Conservation (phyloP, 805 yeast genomes). For the Starmerella geochares region DNA sequence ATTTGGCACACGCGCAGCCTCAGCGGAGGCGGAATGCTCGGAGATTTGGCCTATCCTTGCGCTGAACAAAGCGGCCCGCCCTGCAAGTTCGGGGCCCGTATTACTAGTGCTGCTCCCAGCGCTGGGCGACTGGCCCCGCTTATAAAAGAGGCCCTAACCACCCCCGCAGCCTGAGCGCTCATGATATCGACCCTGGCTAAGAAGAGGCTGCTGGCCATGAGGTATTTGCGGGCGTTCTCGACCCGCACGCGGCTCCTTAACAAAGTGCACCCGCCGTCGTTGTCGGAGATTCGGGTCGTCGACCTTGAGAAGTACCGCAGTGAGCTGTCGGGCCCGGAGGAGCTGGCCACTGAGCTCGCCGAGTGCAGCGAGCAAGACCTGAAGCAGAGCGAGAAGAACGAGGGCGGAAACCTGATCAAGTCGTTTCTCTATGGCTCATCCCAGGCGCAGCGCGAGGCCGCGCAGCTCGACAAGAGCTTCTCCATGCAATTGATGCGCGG, state of each 20-base stretch:
- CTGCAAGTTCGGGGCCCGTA: too few species aligned
- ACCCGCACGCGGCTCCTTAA: background rate
- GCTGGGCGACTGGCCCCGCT: background rate
- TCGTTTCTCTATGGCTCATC: conserved; percentile 35
- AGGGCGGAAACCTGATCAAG: conserved; percentile 27
- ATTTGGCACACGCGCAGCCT: too few species aligned
- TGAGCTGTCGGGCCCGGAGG: conserved; percentile 21
- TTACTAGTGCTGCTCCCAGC: too few species aligned
- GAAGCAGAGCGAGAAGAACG: background rate
- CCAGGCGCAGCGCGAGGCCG: conserved; percentile 31
- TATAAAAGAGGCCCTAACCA: conserved; percentile 7
- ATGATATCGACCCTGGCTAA: background rate
- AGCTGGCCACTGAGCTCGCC: conserved; percentile 8
- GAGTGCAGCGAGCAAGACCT: conserved; percentile 7
- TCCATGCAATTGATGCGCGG: conserved; percentile 34
- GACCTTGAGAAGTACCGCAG: conserved; percentile 28
- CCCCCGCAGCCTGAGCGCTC: conserved; percentile 6
- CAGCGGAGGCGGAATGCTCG: too few species aligned
- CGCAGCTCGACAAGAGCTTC: conserved; percentile 31
- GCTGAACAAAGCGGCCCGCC: too few species aligned
- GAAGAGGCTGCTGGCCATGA: background rate
- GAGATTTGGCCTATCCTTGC: too few species aligned
- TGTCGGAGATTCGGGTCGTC: conserved; percentile 29
- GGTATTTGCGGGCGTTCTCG: background rate
- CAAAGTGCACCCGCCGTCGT: conserved; percentile 26